These are phyloP conservation scores for Oryza brachyantha DNA, from an alignment of 176 grass and related monocot species.

Conservation along the genomic window DNA sequence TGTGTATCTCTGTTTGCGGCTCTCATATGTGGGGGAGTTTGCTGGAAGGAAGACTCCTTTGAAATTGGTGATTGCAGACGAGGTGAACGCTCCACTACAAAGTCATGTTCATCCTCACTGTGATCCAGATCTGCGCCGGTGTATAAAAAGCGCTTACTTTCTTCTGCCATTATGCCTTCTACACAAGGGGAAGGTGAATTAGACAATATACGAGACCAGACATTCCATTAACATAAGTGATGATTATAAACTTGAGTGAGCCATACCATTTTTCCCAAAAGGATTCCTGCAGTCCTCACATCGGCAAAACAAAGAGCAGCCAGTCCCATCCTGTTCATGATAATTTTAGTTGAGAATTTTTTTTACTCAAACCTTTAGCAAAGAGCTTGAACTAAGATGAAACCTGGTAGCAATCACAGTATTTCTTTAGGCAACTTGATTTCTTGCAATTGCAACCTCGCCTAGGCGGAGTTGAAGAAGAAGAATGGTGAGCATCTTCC, in stretches of 20 bases:
- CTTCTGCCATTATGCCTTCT: constrained; percentile 50
- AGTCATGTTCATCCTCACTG: constrained; percentile 49
- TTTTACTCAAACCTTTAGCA: neutral
- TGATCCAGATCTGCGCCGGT: constrained; percentile 52
- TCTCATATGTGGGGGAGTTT: constrained; percentile 49
- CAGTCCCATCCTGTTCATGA: constrained; percentile 45
- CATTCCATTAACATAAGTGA: neutral
- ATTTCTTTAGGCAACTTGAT: constrained; percentile 77
- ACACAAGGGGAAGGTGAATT: constrained; percentile 5
- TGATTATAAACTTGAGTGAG: neutral
- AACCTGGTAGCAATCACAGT: constrained; percentile 77
- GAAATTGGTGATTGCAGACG: constrained; percentile 61
- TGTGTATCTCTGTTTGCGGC: constrained; percentile 39
- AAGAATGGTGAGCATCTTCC: constrained; percentile 57
- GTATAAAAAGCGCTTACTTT: constrained; percentile 49
- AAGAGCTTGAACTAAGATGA: constrained; percentile 22
- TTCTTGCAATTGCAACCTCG: constrained; percentile 74
- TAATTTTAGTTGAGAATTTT: neutral
- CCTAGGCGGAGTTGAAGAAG: constrained; percentile 56
- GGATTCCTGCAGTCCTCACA: constrained; percentile 60
- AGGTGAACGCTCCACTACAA: constrained; percentile 44
- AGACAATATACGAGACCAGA: neutral
- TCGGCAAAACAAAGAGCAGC: constrained; percentile 58
- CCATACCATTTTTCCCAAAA: constrained; percentile 65
- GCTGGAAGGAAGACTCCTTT: constrained; percentile 67